Evolutionary conservation across 169 alveolate species (phyloP).

Genomic region (Plasmodium relictum): DNA sequence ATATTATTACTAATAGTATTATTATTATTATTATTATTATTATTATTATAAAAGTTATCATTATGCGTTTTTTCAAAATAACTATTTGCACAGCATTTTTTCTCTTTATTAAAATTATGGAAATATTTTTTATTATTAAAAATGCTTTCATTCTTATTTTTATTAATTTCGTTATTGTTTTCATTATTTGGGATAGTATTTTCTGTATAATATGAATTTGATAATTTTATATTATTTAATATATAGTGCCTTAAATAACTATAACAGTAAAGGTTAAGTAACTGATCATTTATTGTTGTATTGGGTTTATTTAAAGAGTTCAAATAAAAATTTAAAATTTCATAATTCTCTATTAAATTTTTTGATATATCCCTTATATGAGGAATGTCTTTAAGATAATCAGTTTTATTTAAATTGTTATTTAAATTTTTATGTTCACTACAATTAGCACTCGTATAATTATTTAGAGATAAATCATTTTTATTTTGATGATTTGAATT

Average conservation of each 20-base stretch:
- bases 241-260: constrained; percentile 5
- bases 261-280: constrained; percentile 6
- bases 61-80: no score
- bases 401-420: not conserved
- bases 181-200: not conserved
- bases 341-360: constrained; percentile 12
- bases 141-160: not conserved
- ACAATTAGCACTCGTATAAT: not conserved
- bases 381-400: not conserved
- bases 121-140: not conserved
- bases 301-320: constrained; percentile 17
- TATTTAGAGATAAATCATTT: not conserved
- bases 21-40: no score
- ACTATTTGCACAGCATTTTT: no score
- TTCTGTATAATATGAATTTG: not conserved
- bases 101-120: not conserved
- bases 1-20: no score
- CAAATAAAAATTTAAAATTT: constrained; percentile 14
- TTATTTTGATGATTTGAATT: not conserved
- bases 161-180: not conserved
- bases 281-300: not conserved
- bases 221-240: not conserved
- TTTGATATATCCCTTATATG: constrained; percentile 18
- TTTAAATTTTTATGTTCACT: not conserved
- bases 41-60: no score